These are phyloP conservation scores for Nematocida major DNA, from an alignment of 371 early-diverging fungal genomes.

Conservation along the genomic window DNA sequence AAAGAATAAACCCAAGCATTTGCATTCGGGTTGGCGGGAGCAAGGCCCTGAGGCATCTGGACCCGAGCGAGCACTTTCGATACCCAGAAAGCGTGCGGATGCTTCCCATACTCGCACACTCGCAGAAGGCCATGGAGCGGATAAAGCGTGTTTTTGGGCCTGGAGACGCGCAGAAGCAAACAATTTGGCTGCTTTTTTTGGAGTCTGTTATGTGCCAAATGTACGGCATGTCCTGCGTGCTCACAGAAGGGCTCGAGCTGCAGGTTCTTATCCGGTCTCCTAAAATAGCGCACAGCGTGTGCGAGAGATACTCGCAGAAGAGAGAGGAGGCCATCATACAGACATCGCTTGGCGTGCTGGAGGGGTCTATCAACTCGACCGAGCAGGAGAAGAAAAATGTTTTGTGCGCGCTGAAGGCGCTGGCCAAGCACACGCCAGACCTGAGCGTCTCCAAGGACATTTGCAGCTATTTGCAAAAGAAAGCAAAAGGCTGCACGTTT, in stretches of 20 bases:
- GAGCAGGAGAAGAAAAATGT: neutral
- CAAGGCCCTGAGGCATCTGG: neutral
- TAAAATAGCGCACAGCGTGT: neutral
- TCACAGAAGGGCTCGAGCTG: neutral
- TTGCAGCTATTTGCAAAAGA: constrained; percentile 3
- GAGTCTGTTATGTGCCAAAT: neutral
- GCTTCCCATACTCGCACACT: neutral
- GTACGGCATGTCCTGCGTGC: neutral
- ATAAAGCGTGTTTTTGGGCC: neutral
- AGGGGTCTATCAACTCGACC: neutral
- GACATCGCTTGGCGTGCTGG: neutral
- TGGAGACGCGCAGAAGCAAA: neutral
- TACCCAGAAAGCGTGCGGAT: neutral
- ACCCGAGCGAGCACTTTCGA: neutral
- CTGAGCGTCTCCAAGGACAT: neutral
- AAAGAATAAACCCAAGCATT: neutral
- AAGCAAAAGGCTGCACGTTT: neutral
- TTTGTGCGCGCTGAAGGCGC: neutral
- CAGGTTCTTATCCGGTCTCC: constrained; percentile 17
- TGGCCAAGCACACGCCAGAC: neutral
- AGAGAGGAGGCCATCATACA: constrained; percentile 17
- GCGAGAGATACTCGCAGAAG: neutral
- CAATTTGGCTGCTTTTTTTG: constrained; percentile 21
- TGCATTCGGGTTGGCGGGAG: neutral
- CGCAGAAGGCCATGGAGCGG: neutral